Evolutionary conservation across 73 alveolate species (phyloP).

Genomic region (Paramecium primaurelia): DNA sequence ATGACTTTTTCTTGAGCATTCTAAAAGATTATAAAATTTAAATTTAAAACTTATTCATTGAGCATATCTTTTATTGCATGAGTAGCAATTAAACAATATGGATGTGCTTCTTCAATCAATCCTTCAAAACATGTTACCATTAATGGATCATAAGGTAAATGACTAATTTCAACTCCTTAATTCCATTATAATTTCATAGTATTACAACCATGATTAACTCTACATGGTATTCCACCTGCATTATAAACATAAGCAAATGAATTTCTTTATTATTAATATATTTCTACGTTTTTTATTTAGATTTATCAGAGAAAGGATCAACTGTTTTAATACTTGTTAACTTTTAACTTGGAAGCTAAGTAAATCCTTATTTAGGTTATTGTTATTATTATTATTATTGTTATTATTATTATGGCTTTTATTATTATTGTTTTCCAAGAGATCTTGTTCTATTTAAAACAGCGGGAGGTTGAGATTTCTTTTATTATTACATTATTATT

Average conservation of each 20-base stretch:
- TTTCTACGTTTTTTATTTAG: conserved; percentile 48
- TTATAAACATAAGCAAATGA: conserved; percentile 88
- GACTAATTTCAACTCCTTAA: conserved; percentile 59
- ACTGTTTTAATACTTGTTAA: conserved; percentile 43
- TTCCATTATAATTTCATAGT: conserved; percentile 84
- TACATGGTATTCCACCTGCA: conserved; percentile 95
- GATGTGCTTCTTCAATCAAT: conserved; percentile 90
- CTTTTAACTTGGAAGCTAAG: conserved; percentile 31
- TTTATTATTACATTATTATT: background rate
- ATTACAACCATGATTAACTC: conserved; percentile 88
- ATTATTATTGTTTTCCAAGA: background rate
- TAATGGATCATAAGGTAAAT: conserved; percentile 90
- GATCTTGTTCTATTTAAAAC: background rate
- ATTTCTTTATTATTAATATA: background rate
- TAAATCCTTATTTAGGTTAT: conserved; percentile 28
- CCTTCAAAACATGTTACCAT: conserved; percentile 94
- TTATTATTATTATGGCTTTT: background rate
- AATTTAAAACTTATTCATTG: conserved; percentile 60
- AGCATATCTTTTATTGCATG: conserved; percentile 83
- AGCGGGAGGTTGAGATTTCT: background rate
- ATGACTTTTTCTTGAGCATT: conserved; percentile 68
- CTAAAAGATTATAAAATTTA: background rate
- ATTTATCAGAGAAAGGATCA: conserved; percentile 45
- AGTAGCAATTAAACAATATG: conserved; percentile 85
- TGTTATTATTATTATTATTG: background rate